phyloP scores from a whole-genome alignment of 768 basidiomycete genomes.

The Agrocybe praecox region DNA sequence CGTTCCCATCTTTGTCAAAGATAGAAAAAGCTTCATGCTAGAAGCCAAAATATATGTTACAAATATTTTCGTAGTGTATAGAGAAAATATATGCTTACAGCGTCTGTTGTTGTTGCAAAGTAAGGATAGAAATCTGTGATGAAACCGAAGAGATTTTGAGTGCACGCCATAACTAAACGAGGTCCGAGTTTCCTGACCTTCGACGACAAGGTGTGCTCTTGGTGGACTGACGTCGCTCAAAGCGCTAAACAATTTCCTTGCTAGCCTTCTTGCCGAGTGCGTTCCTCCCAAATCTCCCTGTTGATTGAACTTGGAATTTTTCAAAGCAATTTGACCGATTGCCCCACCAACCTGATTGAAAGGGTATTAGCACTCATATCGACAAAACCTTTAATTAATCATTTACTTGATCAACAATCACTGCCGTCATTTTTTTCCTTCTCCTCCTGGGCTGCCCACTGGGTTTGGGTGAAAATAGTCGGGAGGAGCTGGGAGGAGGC shows the following conservation, averaged over 20 bases:
- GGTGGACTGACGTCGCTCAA: slow-evolving; percentile 63
- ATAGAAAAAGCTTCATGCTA: slow-evolving; percentile 69
- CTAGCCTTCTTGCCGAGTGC: slow-evolving; percentile 66
- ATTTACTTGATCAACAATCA: slow-evolving; percentile 70
- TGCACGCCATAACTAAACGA: background rate
- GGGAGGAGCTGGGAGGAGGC: background rate
- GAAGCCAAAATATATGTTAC: background rate
- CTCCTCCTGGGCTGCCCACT: slow-evolving; percentile 31
- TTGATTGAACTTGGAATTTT: slow-evolving; percentile 62
- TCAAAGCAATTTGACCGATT: slow-evolving; percentile 72
- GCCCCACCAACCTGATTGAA: slow-evolving; percentile 50
- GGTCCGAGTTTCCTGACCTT: slow-evolving; percentile 43
- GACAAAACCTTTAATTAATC: background rate
- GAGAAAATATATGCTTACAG: slow-evolving; percentile 42
- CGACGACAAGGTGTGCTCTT: slow-evolving; percentile 63
- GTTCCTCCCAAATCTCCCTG: slow-evolving; percentile 56
- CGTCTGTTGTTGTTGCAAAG: slow-evolving; percentile 71
- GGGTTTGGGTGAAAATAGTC: slow-evolving; percentile 7
- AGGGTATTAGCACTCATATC: background rate
- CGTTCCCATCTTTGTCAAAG: slow-evolving; percentile 85
- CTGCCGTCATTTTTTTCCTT: slow-evolving; percentile 57
- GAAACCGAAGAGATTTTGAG: slow-evolving; percentile 1
- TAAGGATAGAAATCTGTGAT: slow-evolving; percentile 74
- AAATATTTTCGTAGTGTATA: slow-evolving; percentile 6
- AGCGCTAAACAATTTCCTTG: slow-evolving; percentile 66